Evolutionary conservation across 2,329 filamentous ascomycete species (phyloP).

Genomic region (Claviceps cyperi): DNA sequence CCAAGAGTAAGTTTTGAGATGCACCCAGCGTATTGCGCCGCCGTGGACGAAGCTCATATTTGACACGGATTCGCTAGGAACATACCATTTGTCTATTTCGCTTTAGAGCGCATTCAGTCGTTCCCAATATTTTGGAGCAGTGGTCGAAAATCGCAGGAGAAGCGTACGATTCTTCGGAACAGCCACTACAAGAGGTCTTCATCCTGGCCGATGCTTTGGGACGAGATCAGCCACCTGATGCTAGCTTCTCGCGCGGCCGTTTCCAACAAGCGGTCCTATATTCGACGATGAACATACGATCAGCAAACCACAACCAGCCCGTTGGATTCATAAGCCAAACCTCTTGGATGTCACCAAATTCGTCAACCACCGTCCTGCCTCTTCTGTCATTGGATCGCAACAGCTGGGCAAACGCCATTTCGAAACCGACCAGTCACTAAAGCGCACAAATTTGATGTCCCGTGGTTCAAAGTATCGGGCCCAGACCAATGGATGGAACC

Average conservation of each 20-base stretch:
- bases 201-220: constrained; percentile 3
- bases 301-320: constrained; percentile 9
- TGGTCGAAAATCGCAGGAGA: neutral
- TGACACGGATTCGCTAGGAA: constrained; percentile 3
- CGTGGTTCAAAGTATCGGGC: constrained; percentile 7
- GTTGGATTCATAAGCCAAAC: constrained; percentile 12
- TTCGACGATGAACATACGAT: constrained; percentile 9
- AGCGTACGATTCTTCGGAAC: neutral
- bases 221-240: neutral
- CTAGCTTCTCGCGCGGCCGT: neutral
- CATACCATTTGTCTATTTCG: constrained; percentile 11
- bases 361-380: constrained; percentile 4
- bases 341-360: constrained; percentile 7
- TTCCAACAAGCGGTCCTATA: constrained; percentile 9
- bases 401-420: constrained; percentile 6
- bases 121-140: constrained; percentile 6
- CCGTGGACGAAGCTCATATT: no score
- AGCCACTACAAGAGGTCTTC: neutral
- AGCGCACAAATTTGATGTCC: constrained; percentile 7
- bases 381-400: constrained; percentile 7
- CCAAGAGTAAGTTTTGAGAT: constrained; percentile 5
- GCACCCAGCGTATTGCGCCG: neutral
- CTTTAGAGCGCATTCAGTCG: constrained; percentile 8
- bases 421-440: constrained; percentile 9
- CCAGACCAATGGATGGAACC: constrained; percentile 28